Base-by-base conservation (phyloP, 371 early-diverging fungal species). In the Smittium culicis region DNA sequence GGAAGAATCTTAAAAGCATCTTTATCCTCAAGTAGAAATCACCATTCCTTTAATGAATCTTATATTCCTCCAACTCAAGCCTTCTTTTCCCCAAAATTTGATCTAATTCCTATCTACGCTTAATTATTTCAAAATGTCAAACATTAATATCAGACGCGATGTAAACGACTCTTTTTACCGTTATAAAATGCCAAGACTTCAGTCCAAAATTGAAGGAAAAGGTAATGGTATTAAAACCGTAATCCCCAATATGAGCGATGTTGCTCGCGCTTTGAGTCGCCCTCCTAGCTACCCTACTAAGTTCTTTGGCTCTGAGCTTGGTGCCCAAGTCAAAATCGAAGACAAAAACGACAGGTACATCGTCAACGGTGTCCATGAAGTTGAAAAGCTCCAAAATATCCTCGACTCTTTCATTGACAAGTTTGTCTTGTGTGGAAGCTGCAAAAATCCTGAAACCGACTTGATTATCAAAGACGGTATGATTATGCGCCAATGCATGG, bases 201-300 rank as follows among this genome's bases (percentile, higher is more conserved):
- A 86, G 69, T 79, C 88, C 69, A 96, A 91, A 84, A 86, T 96
- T 68, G 99, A 99, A 81, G 99, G 99, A 69, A 92, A 89, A 79
- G 98, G 98, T 63, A 99, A 98, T 80, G 97, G 98, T 70, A 97
- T 96, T 80, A 99, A 98, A 79, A 99, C 99, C 29, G 94, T 98
- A 57, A 83, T 99, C 70, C 89, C 92, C 60, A 99, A 99, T 84
- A 93, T 99, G 89, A 74, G 88, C 54, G 97, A 97, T 70, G 89
- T 99, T 69, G 90, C 92, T 17, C 87, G 87, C 67, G 86, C 98
- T 54, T 85, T 99, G 35, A 82, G 84, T 70, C 89, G 99, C 64
- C 94, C 96, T 35, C 92, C 96, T 31, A 79, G 88, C 27, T 92
- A 91, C 69, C 86, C 91, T 55, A 88, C 93, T 65, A 96, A 96